Evolutionary conservation across 2,329 filamentous ascomycete genomes (phyloP), one percentile per base, ranked within the genome.

Genomic region (Acarospora socialis): DNA sequence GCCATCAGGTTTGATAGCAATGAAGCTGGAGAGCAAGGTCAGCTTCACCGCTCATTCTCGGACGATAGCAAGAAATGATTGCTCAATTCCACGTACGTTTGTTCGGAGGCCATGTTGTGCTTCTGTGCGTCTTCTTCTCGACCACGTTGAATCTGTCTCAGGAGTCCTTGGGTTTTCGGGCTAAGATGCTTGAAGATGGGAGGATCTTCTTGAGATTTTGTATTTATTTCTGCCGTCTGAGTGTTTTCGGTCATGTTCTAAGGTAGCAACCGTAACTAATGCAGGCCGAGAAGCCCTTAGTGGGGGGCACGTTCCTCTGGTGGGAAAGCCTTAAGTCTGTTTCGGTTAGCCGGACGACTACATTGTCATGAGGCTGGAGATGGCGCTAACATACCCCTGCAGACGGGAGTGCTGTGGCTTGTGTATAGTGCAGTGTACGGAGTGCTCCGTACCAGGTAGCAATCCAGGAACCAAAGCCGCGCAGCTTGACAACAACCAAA

Each of bases 1-100:
- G 63, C 90, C 90, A 68, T 95, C 90, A 53, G 87, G 90, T 84
- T 98, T 98, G 76, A 98, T 83, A 60, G 90, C 90, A 74, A 95
- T 95, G 81, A 95, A 95, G 70, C 87, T 95, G 55, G 49, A 36
- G 40, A 48, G 34, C 39, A 38, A 40, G 27, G 36, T 60, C 48
- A 58, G 51, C 45, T 47, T 47, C 32, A 42, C 33, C 38, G 35
- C n/a, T 23, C 30, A 24, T 10, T 7, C 9, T 35, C 26, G 12
- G 19, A 4, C 15, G 3, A 4, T n/a, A 20, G n/a, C 9, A 20
- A 14, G n/a, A n/a, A 27, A 23, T 17, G 9, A 16, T 28, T 12
- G 21, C 14, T 28, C 20, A 25, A 33, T 32, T n/a, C n/a, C n/a
- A 32, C 30, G 38, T 28, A 42, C 40, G 40, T 43, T 29, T 36